Evolutionary conservation across 1,284 basidiomycete species (phyloP).

Genomic region (Athelia psychrophila): DNA sequence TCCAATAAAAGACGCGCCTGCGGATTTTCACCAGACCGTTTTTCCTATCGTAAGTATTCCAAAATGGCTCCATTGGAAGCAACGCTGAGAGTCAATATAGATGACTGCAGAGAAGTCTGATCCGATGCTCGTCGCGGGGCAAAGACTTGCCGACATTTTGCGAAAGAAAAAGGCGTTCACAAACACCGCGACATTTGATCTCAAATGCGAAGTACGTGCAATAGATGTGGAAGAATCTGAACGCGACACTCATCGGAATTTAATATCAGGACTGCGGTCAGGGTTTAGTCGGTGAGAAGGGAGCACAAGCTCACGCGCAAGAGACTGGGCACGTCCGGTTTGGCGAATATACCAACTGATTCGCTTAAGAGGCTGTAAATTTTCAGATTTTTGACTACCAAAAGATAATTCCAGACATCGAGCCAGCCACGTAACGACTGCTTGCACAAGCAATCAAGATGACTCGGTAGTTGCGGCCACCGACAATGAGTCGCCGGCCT

Average conservation of each 20-base stretch:
- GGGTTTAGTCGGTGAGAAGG: constrained; percentile 90
- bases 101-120: constrained; percentile 38
- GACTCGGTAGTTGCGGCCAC: neutral
- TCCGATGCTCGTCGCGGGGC: constrained; percentile 62
- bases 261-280: constrained; percentile 58
- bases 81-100: constrained; percentile 12
- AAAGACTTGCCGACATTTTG: constrained; percentile 70
- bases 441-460: constrained; percentile 36
- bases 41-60: constrained; percentile 56
- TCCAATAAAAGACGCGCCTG: constrained; percentile 70
- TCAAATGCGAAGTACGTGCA: constrained; percentile 70
- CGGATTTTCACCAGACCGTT: constrained; percentile 86
- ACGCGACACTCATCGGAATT: neutral
- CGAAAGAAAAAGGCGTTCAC: constrained; percentile 81
- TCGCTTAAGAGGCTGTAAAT: neutral
- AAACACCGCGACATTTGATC: constrained; percentile 87
- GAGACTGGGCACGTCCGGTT: constrained; percentile 86
- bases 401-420: constrained; percentile 33
- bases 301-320: constrained; percentile 82
- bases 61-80: constrained; percentile 4
- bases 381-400: constrained; percentile 21
- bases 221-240: neutral
- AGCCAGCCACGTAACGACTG: constrained; percentile 39
- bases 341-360: constrained; percentile 73
- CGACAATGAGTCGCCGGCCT: neutral